Base-by-base conservation (phyloP, 2,329 filamentous ascomycete genomes). In the Blumeria hordei region DNA sequence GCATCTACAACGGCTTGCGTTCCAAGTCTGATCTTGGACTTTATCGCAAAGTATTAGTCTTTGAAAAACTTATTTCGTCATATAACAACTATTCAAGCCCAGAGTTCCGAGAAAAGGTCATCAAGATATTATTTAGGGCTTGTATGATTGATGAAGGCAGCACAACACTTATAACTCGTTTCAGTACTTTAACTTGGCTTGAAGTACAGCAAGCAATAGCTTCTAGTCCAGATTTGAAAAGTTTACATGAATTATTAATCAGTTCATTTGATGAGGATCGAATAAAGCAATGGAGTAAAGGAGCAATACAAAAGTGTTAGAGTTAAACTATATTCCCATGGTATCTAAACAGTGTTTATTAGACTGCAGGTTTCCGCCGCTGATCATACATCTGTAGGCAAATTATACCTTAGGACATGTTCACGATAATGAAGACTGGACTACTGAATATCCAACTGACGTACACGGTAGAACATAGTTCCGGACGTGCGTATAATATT, bases 141-240 rank as follows among this genome's bases (percentile, higher is more conserved):
- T 80, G 78, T 0, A 74, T 73, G 49, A 76, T 88, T 35, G 75
- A 80, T 34, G 80, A 76, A 1, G 87, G 85, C 0, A 86, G 83
- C 66, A 85, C 81, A 4, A 90, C 83, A n/a, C 71, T 94, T 49
- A 74, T 87, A 39, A 93, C 87, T 0, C 73, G 88, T 56, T 80
- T 82, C 45, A 85, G 84, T 14, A 70, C 84, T 18, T 66, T 90
- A 54, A 81, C 76, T 60, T 94, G 87, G 88, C 71, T 90, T 8
- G 74, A 81, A 57, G 74, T 76, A 57, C 77, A 78, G 61, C 66
- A 75, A 37, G 73, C 72, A 3, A 67, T 70, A 3, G 71, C 69
- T 53, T 65, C 67, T 47, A 71, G 66, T 0, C 69, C 70, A 16
- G 66, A 78, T 28, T 69, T 78, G 54, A 72, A 69, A 57, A 73